Percentiles rank a stretch among this genome's conserved stretches.
Evolutionary conservation across 192 early-diverging fungal species (phyloP).

Genomic region (Gaertneriomyces sp.): DNA sequence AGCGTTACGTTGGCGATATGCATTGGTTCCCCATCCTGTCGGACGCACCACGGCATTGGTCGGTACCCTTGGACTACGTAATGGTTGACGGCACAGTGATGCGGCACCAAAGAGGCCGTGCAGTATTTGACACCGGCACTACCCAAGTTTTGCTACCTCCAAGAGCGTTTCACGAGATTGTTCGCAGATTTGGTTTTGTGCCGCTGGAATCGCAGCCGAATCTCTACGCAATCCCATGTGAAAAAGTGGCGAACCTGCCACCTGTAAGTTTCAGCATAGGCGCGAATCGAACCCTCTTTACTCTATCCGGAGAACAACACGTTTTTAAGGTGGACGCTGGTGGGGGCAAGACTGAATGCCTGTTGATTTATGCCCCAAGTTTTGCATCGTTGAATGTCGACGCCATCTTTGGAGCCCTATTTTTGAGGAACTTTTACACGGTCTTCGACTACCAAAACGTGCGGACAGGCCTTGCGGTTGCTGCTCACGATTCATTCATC

Average conservation of each 20-base stretch:
- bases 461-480: neutral
- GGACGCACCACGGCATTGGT: too few relatives aligned
- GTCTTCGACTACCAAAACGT: neutral
- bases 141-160: neutral
- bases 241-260: neutral
- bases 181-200: too few relatives aligned
- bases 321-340: neutral
- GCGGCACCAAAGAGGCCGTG: neutral
- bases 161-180: too few relatives aligned
- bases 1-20: neutral
- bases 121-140: conserved; percentile 6
- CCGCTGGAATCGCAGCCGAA: neutral
- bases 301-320: neutral
- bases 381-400: neutral
- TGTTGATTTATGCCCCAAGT: neutral
- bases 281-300: neutral
- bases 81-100: neutral
- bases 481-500: neutral
- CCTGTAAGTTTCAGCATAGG: conserved; percentile 1
- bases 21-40: neutral
- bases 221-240: neutral
- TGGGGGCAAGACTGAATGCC: neutral
- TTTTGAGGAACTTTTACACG: conserved; percentile 6
- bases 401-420: neutral
- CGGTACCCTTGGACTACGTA: too few relatives aligned